These are phyloP conservation scores for Globisporangium orthogonon DNA, from an alignment of 352 stramenopile species.

Conservation along the genomic window DNA sequence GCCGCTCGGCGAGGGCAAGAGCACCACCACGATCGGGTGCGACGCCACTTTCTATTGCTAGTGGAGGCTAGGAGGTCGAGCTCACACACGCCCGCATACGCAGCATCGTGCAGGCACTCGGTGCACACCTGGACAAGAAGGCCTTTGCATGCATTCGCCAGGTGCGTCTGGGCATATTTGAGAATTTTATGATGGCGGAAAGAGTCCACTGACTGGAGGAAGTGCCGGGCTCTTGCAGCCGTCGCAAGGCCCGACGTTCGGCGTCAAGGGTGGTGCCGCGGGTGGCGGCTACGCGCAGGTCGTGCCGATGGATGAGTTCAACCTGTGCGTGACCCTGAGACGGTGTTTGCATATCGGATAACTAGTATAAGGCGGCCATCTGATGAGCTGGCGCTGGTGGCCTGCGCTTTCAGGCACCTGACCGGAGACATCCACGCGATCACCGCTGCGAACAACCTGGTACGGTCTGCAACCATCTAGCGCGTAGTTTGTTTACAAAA, in stretches of 20 bases:
- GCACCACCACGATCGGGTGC: constrained; percentile 96
- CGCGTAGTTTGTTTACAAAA: no score
- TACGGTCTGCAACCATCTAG: constrained; percentile 7
- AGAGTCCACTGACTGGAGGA: background rate
- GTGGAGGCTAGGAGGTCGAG: background rate
- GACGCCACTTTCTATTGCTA: constrained; percentile 88
- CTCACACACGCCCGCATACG: background rate
- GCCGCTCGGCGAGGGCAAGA: constrained; percentile 97
- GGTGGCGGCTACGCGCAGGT: constrained; percentile 92
- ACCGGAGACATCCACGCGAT: constrained; percentile 99
- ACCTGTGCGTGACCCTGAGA: constrained; percentile 67
- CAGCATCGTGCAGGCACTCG: constrained; percentile 93
- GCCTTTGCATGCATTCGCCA: constrained; percentile 97
- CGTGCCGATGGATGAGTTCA: constrained; percentile 97
- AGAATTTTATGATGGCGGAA: no score
- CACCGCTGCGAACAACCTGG: constrained; percentile 96
- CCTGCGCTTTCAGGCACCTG: constrained; percentile 67
- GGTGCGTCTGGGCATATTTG: constrained; percentile 16
- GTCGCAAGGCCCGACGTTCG: constrained; percentile 97
- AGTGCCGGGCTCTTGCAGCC: constrained; percentile 41
- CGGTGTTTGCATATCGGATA: background rate
- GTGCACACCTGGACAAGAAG: constrained; percentile 90
- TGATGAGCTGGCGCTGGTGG: background rate
- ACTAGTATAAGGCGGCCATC: background rate
- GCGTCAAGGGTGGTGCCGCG: constrained; percentile 92